Evolutionary conservation across 495 filamentous ascomycete genomes (phyloP), one percentile per base, ranked within the genome.

Genomic region (Entonaema liquescens): DNA sequence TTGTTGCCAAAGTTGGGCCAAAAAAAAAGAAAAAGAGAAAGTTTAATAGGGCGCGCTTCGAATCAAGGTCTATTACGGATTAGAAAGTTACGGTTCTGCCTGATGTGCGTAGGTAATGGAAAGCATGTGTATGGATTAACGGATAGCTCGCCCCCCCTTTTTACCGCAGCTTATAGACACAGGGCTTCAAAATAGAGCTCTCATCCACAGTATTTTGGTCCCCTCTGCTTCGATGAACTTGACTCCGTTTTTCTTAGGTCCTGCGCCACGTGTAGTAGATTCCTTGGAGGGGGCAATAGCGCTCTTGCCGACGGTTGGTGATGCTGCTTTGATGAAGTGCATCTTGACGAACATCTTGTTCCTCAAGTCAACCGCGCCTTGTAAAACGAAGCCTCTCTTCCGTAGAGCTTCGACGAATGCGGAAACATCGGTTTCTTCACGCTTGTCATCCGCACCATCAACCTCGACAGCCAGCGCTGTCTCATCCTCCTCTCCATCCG

Each of bases 311-410:
- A 86, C 89, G 12, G 84, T 79, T 3, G 91, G 90, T 40, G 88
- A 83, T 25, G 84, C 84, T 26, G 83, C 87, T 82, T 98, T 98
- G 59, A 95, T 83, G 82, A 99, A 98, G 71, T 88, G 86, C 93
- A 99, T 95, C 77, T 89, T 90, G 57, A 98, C 93, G 85, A 99
- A 99, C 95, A 99, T 99, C 82, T 92, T 97, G 81, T 99, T 99
- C 35, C 83, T 86, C 76, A 93, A 83, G 77, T 98, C 94, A 13
- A 75, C 74, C 23, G 83, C 81, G 19, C 84, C 85, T 65, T 87
- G 85, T 17, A 98, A 83, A 15, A 91, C 82, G 74, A 99, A 97
- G 0, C 95, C 95, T 33, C 93, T 83, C 68, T 84, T 86, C 23
- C 84, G 78, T 71, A 98, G 86, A 0, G 94, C 94, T 58, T 94